Evolutionary conservation across 768 basidiomycete genomes (phyloP).

Genomic region (Suillus tomentosus): DNA sequence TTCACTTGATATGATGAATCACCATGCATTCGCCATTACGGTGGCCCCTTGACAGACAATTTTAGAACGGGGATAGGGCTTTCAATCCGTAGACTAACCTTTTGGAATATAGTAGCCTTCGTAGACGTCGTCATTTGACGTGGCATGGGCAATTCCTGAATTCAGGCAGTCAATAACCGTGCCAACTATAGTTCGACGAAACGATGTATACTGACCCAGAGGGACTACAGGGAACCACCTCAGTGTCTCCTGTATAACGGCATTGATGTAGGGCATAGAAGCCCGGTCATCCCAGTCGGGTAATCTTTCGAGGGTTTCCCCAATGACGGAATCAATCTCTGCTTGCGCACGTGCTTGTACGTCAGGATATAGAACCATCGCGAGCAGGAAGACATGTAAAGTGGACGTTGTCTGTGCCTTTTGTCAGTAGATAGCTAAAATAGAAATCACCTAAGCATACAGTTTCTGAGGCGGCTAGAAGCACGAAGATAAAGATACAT

Average conservation of each 20-base stretch:
- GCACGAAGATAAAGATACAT: not conserved
- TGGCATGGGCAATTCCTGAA: conserved; percentile 34
- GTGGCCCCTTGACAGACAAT: conserved; percentile 19
- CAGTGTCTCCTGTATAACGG: conserved; percentile 25
- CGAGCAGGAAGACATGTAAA: conserved; percentile 24
- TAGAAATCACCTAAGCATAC: conserved; percentile 15
- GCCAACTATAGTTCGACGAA: not conserved
- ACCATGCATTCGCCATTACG: conserved; percentile 25
- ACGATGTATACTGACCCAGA: conserved; percentile 13
- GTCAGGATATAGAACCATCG: conserved; percentile 29
- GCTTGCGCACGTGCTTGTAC: conserved; percentile 23
- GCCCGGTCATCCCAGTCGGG: conserved; percentile 22
- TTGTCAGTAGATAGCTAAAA: not conserved
- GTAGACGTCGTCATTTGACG: conserved; percentile 43
- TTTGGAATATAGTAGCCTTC: conserved; percentile 52
- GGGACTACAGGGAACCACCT: conserved; percentile 26
- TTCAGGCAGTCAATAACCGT: not conserved
- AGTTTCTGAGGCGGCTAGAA: conserved; percentile 26
- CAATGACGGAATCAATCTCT: conserved; percentile 22
- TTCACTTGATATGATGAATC: not conserved
- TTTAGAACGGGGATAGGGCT: not conserved
- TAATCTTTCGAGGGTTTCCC: conserved; percentile 23
- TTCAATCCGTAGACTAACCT: not conserved
- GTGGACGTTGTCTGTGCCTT: conserved; percentile 21
- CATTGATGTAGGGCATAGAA: conserved; percentile 25